Base-by-base conservation (phyloP, 1,139 yeast species). In the Magnusiomyces tetraspermus region DNA sequence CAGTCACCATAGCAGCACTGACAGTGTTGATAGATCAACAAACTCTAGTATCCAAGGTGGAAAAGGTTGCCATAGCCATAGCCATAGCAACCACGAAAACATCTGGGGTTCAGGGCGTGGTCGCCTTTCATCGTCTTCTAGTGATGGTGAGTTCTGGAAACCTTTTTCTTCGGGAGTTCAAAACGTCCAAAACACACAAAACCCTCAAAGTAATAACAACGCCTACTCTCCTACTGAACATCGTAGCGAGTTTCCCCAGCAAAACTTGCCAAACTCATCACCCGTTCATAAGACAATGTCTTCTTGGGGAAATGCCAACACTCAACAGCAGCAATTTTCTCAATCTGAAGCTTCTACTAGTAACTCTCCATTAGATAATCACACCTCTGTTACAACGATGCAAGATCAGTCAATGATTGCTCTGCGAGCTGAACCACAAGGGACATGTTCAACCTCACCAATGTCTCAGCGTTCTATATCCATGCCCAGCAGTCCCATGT, bases 401-500 rank as follows among this genome's bases (percentile, higher is more conserved):
- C 11, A 28, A 8, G 33, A 28, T 11, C 33, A 28, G 33, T 11
- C 33, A 11, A 28, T 11, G 33, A 8, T 8, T 28, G 33, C 11
- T 28, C 33, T 8, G 6, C 6, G 11, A 28, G 17, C 11, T 13
- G 40, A 36, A n/a, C 6, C 40, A 13, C 44, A 40, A 21, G n/a
- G 15, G 8, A 5, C 44, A 21, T 40, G 44, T 22, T 5, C 11
- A 5, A 10, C 8, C 6, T 36, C 40, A n/a, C 40, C 45, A 3
- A 6, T n/a, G 8, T 21, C 31, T 23, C 42, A 36, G 23, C 42
- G 49, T 10, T 46, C 49, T 3, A 43, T 36, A 2, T 46, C 49
- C 4, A 8, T 46, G 21, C 49, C 49, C 21, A 46, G 22, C 22
- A 46, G 49, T 24, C 49, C 49, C 11, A 36, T 46, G 43, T 21